phyloP scores from a whole-genome alignment of 306 rosid genomes.

The Nissolia schottii region DNA sequence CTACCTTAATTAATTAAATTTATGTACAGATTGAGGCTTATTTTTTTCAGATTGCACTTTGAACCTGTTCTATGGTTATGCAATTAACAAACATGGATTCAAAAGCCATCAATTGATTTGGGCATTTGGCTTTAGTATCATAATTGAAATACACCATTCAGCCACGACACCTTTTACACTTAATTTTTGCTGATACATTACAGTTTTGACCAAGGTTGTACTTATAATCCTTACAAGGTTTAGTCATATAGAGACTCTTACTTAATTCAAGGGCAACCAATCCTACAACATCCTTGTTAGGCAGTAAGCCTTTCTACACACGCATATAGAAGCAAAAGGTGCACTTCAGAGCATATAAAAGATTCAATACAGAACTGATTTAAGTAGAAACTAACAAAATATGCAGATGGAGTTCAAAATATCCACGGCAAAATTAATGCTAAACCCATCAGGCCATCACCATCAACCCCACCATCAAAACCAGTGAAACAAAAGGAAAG shows the following conservation, averaged over 20 bases:
- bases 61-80: not conserved
- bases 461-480: not conserved
- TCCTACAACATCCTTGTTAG: not conserved
- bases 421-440: not conserved
- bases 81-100: constrained; percentile 2
- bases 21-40: not conserved
- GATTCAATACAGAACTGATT: not conserved
- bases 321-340: not conserved
- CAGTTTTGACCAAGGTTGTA: not conserved
- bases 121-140: not conserved
- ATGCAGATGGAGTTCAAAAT: not conserved
- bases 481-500: not conserved
- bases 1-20: not conserved
- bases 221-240: not conserved
- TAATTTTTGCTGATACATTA: not conserved
- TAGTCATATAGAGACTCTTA: not conserved
- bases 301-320: not conserved
- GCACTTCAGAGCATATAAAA: not conserved
- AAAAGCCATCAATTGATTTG: not conserved
- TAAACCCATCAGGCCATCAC: not conserved
- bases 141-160: not conserved
- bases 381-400: not conserved
- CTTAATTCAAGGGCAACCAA: not conserved
- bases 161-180: not conserved
- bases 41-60: not conserved